Percentiles rank a stretch among this genome's conserved stretches.
These are phyloP conservation scores for Tricholoma saponaceum DNA, from an alignment of 768 basidiomycete genomes.

Conservation along the genomic window DNA sequence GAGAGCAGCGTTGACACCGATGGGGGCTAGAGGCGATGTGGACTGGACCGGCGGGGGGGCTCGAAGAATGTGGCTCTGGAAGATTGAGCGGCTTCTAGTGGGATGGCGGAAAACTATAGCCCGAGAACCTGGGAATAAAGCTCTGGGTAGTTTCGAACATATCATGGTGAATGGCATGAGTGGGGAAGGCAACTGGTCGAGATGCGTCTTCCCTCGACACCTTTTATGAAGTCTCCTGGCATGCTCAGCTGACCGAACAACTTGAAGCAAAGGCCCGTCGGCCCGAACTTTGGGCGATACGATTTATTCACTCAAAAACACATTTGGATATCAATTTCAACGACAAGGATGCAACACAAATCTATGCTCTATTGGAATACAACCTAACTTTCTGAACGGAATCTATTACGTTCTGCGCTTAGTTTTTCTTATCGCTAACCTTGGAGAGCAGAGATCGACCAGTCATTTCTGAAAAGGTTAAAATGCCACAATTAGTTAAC, in stretches of 20 bases:
- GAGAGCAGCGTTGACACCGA: slow-evolving; percentile 61
- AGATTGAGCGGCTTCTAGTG: neutral
- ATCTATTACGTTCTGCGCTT: neutral
- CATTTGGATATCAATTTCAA: too few relatives aligned
- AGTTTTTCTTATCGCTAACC: neutral
- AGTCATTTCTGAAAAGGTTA: slow-evolving; percentile 44
- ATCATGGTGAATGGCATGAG: neutral
- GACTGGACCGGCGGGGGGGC: slow-evolving; percentile 29
- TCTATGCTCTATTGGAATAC: neutral
- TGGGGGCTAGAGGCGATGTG: slow-evolving; percentile 51
- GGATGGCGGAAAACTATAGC: neutral
- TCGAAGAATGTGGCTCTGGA: neutral
- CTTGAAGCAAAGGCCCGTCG: too few relatives aligned
- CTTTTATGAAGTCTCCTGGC: neutral
- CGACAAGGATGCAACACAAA: too few relatives aligned
- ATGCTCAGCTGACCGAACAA: neutral
- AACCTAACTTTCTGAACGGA: neutral
- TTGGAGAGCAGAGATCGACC: slow-evolving; percentile 51
- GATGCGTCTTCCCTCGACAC: neutral
- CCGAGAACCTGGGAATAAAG: neutral
- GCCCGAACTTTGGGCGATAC: too few relatives aligned
- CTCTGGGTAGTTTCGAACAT: neutral
- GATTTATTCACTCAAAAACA: too few relatives aligned
- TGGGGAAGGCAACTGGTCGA: neutral
- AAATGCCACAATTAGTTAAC: slow-evolving; percentile 1